Evolutionary conservation across 169 alveolate genomes (phyloP), one percentile per base, ranked within the genome.

Genomic region (Theileria annulata): DNA sequence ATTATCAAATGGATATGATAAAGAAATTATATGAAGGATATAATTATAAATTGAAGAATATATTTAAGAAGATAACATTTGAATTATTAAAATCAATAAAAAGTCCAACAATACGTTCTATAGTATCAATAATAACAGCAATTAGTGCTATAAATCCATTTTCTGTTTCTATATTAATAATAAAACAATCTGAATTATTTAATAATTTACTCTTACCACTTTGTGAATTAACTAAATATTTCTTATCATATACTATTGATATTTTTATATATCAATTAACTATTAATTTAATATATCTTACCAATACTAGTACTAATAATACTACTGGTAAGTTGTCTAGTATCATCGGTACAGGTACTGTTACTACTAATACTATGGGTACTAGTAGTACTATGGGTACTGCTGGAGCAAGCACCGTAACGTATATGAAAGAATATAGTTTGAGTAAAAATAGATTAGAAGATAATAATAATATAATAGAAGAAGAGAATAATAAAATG

Each of bases 111-210:
- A 85, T 77, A 10, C 69, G 90, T 6, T 62, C 77, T 48, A 84
- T 49, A 17, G 81, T 84, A 2, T 84, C 87, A 15, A 64, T 60
- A 0, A 75, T 84, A 1, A 54, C 83, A 30, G 90, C 86, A 25
- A 13, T 84, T 54, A 79, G 86, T 30, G 37, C 87, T 3, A 77
- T 84, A 0, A 76, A 84, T 51, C 90, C 90, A 6, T 84, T 76
- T 51, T 75, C 87, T 0, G 79, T 78, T 0, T 73, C 68, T 6
- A 72, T 49, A 12, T 68, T 73, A 25, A 77, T 76, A 17, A 60
- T 84, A 25, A 58, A 72, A 70, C 90, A 84, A 73, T 76, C 77
- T 19, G 90, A 84, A 60, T 70, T 77, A 83, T 84, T 84, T 48
- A 79, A 76, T 30, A 84, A 84, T 31, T 77, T 84, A 27, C 69